phyloP scores from a whole-genome alignment of 192 early-diverging fungal genomes.

The Fimicolochytrium jonesii region DNA sequence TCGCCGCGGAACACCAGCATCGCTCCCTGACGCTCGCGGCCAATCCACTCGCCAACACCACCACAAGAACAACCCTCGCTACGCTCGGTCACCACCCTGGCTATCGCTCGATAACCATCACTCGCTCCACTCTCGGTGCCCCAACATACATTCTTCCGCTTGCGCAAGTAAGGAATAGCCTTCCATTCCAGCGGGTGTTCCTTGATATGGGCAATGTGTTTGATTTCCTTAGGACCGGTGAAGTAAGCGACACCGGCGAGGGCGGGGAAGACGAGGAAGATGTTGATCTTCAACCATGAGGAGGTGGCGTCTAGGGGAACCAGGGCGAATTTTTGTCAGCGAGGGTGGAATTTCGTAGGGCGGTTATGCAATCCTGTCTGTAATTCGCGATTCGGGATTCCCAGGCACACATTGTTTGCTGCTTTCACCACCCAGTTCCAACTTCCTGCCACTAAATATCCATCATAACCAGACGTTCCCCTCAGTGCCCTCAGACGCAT shows the following conservation, averaged over 20 bases:
- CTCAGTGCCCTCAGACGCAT: neutral
- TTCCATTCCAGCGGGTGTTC: constrained; percentile 44
- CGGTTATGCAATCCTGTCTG: neutral
- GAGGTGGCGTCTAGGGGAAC: constrained; percentile 29
- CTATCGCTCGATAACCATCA: neutral
- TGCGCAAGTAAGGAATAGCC: constrained; percentile 43
- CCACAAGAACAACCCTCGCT: neutral
- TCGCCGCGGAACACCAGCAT: too few relatives aligned
- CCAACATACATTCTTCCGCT: constrained; percentile 42
- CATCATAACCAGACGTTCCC: too few relatives aligned
- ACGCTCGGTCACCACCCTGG: neutral
- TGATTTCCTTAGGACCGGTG: constrained; percentile 37
- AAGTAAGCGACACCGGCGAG: constrained; percentile 30
- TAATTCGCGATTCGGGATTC: neutral
- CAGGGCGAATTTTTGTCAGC: too few relatives aligned
- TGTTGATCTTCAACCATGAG: constrained; percentile 43
- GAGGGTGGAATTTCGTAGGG: neutral
- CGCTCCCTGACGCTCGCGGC: too few relatives aligned
- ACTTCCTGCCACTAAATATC: too few relatives aligned
- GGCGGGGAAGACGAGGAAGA: constrained; percentile 41
- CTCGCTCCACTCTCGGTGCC: neutral
- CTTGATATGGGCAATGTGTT: constrained; percentile 46
- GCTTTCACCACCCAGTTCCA: neutral
- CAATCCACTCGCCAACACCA: too few relatives aligned
- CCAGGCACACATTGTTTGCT: neutral